Percentiles rank a stretch among this genome's conserved stretches.
phyloP scores from a whole-genome alignment of 2,329 filamentous ascomycete species.

The Stagonosporopsis chrysanthemi region DNA sequence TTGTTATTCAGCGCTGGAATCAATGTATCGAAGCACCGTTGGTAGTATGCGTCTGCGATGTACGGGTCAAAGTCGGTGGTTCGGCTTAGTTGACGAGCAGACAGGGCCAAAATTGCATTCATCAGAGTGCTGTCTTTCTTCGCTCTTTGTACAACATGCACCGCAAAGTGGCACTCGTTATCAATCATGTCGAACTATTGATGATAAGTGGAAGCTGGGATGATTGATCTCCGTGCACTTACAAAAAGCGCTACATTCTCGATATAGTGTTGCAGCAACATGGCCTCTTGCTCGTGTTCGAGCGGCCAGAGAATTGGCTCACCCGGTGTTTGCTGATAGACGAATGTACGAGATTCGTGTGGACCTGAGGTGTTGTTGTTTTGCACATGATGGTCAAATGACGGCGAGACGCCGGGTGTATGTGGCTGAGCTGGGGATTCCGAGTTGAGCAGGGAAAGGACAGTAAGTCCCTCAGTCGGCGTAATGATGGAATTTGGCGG shows the following conservation, averaged over 20 bases:
- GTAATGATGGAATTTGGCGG: conserved; percentile 29
- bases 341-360: conserved; percentile 29
- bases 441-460: conserved; percentile 44
- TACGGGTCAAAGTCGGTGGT: conserved; percentile 51
- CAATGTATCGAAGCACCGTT: conserved; percentile 51
- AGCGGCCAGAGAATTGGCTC: conserved; percentile 46
- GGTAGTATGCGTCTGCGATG: conserved; percentile 53
- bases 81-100: conserved; percentile 53
- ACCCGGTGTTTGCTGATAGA: conserved; percentile 41
- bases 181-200: conserved; percentile 48
- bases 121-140: conserved; percentile 51
- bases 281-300: conserved; percentile 48
- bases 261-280: conserved; percentile 48
- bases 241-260: conserved; percentile 49
- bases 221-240: conserved; percentile 9
- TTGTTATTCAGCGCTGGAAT: conserved; percentile 52
- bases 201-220: not conserved
- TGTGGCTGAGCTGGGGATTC: conserved; percentile 39
- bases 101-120: conserved; percentile 54
- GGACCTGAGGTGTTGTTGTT: conserved; percentile 17
- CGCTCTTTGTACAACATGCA: conserved; percentile 47
- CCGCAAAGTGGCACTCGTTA: conserved; percentile 42
- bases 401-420: conserved; percentile 20
- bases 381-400: conserved; percentile 23
- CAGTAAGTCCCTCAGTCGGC: conserved; percentile 43